Base-by-base conservation (phyloP, 179 eudicot genomes). In the Silene noctiflora region DNA sequence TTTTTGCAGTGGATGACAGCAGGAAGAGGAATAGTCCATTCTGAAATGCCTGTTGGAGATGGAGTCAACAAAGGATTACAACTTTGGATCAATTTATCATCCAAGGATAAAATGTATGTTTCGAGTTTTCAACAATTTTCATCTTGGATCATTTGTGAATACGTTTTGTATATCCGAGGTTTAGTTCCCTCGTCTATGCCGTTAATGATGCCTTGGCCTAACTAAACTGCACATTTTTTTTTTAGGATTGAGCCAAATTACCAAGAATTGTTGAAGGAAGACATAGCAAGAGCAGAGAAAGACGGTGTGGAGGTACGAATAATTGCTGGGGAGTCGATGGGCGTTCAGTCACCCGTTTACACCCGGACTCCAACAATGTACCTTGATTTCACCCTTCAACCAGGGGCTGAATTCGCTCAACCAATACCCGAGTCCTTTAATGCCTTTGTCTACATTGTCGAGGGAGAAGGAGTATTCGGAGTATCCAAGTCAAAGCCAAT, bases 1-100 rank as follows among this genome's bases (percentile, higher is more conserved):
- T 1, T 75, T 48, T 1, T 75, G 83, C 86, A 95, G 95, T 95
- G 99, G 99, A 95, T 95, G 99, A 95, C 98, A 33, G 99, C 99
- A 53, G 99, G 99, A 56, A 87, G 97, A 84, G 99, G 99, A 20
- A 95, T 95, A 33, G 82, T 95, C 74, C 99, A 95, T 78, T 95
- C 99, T 6, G 99, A 95, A 77, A 93, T 95, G 99, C 99, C 99
- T 12, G 95, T 87, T 60, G 91, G 84, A 8, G 90, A 86, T 61
- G 98, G 97, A 21, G 76, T 85, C 63, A 88, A 91, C 80, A 86
- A 29, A 73, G 99, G 99, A 60, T 82, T 95, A 69, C 99, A 95
- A 77, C 87, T 95, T 4, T 95, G 99, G 98, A 85, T 95, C 85
- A 95, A 95, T 81, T 86, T 95, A 55, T 86, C 97, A 42, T 85